These are phyloP conservation scores for Whalleya microplaca DNA, from an alignment of 2,329 filamentous ascomycete genomes.

Conservation along the genomic window DNA sequence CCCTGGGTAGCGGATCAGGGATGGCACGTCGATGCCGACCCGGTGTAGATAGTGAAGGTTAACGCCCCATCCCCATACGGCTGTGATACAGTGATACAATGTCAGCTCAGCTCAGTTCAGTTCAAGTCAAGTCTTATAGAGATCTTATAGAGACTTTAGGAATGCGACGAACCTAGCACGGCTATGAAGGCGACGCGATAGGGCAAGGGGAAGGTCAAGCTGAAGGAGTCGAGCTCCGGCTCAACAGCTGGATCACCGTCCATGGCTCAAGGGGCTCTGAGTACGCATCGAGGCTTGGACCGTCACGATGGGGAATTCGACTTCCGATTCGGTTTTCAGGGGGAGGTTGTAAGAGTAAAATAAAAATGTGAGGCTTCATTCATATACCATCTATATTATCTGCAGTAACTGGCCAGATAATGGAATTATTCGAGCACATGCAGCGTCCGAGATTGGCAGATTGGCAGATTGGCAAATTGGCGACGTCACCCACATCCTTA, in stretches of 20 bases:
- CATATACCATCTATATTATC: not conserved
- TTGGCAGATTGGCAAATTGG: not conserved
- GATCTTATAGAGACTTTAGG: too few species aligned
- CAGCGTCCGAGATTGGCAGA: too few species aligned
- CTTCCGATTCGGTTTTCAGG: not conserved
- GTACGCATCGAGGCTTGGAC: slow-evolving; percentile 21
- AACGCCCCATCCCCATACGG: slow-evolving; percentile 91
- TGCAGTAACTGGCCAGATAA: not conserved
- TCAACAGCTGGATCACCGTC: slow-evolving; percentile 76
- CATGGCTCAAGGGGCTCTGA: slow-evolving; percentile 50
- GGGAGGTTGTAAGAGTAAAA: not conserved
- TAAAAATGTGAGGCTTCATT: not conserved
- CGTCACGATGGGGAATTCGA: not conserved
- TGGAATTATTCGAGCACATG: too few species aligned
- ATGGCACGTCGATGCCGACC: slow-evolving; percentile 83
- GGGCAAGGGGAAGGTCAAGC: slow-evolving; percentile 82
- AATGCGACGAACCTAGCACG: slow-evolving; percentile 66
- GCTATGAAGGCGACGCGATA: slow-evolving; percentile 87
- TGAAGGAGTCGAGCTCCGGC: slow-evolving; percentile 79
- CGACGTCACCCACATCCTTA: slow-evolving; percentile 27
- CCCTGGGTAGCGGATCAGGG: slow-evolving; percentile 82
- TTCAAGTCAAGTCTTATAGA: not conserved
- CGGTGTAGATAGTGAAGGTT: slow-evolving; percentile 87
- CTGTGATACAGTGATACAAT: slow-evolving; percentile 52
- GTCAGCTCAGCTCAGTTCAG: slow-evolving; percentile 4